Base-by-base conservation (phyloP, 352 stramenopile species). In the Elongisporangium anandrum region DNA sequence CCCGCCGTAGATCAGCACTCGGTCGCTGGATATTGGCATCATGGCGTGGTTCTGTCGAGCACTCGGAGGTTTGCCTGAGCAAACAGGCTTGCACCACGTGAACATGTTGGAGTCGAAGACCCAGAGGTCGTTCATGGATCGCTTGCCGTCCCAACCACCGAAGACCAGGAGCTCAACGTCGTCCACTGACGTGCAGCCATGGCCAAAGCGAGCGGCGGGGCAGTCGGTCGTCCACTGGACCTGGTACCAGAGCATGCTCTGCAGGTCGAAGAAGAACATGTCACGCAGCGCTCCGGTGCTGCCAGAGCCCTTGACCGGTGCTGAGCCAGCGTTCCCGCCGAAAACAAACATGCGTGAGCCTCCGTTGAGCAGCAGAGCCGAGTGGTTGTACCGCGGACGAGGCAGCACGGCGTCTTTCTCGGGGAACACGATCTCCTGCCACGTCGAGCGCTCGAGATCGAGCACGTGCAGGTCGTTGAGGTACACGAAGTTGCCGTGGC, bases 391-490 rank as follows among this genome's bases (percentile, higher is more conserved):
- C 8, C 91, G 85, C 38, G 88, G 74, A 21, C 66, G 54, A 23
- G 90, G 91, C 49, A 84, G 61, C 17, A 87, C 69, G 0, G 64
- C 59, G 26, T 82, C 66, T 17, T 60, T 59, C 24, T 81, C 75
- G 4, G 60, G 64, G 50, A 88, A 85, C 20, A 79, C 61, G 56
- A 92, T 74, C 66, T 90, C 77, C 20, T 73, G 65, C 85, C 85
- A 94, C 16, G 76, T 75, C 39, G 88, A 92, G 10, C 75, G 91
- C 57, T 82, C 73, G 13, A 96, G 71, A 72, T 97, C 88, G 26
- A 97, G 72, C 0, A 88, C 76, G 61, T 93, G 85, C n/a, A 90
- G 70, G 60, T 97, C 91, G 58, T 96, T 96, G 21, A 97, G 68
- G 72, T 97, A 97, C 47, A 84, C 78, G 61, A 97, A 97, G 13